Conservation (phyloP, 1,284 basidiomycete genomes). For the Boletus semigastroideus region DNA sequence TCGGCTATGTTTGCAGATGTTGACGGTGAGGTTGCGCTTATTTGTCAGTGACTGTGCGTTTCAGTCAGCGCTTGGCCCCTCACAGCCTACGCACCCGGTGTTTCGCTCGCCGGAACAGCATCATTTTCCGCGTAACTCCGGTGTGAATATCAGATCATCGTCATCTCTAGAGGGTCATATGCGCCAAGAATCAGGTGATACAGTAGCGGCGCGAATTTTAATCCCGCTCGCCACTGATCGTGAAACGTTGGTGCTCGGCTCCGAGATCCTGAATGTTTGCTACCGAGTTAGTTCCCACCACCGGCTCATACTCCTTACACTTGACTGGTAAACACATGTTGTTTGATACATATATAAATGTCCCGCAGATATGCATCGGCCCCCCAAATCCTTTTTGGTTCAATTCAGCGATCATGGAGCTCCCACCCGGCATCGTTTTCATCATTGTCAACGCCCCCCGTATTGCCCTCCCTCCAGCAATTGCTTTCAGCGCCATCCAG, state of each 20-base stretch:
- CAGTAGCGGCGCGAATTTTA: background rate
- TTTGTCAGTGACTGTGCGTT: too few species aligned
- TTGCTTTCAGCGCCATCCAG: constrained; percentile 15
- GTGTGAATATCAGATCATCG: constrained; percentile 16
- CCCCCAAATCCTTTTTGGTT: background rate
- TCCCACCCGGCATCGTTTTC: constrained; percentile 32
- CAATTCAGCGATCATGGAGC: background rate
- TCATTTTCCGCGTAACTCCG: constrained; percentile 11
- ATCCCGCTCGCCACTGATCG: background rate
- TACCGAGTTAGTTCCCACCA: background rate
- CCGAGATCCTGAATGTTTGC: background rate
- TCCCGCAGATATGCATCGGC: background rate
- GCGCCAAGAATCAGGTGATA: background rate
- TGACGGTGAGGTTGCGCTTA: too few species aligned
- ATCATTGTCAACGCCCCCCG: constrained; percentile 20
- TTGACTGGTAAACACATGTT: background rate
- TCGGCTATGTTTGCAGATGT: too few species aligned
- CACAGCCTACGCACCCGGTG: constrained; percentile 22
- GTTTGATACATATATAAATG: constrained; percentile 8
- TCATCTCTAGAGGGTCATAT: background rate
- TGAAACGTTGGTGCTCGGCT: background rate
- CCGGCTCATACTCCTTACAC: too few species aligned
- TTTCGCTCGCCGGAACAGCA: constrained; percentile 10
- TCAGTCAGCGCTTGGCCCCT: too few species aligned
- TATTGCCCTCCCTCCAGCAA: constrained; percentile 18